phyloP scores from a whole-genome alignment of 805 yeast genomes.

The Teunomyces panamensis region DNA sequence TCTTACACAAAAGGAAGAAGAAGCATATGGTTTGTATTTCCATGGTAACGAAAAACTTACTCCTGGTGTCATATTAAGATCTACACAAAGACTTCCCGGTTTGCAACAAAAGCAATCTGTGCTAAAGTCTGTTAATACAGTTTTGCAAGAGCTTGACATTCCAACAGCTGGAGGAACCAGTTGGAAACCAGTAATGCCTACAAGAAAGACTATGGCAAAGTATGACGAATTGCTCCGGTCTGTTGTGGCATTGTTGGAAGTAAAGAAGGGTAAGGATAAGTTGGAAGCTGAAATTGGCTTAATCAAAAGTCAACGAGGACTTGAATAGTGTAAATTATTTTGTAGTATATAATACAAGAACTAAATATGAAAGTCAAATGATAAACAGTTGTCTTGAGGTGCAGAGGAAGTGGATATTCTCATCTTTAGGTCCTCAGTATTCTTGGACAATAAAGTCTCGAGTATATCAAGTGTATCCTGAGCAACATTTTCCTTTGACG shows the following conservation, averaged over 20 bases:
- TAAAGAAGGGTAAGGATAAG: slow-evolving; percentile 85
- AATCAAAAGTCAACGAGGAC: slow-evolving; percentile 40
- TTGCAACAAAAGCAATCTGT: slow-evolving; percentile 62
- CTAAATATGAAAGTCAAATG: slow-evolving; percentile 3
- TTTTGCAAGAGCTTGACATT: slow-evolving; percentile 74
- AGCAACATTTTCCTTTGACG: background rate
- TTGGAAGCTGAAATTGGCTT: slow-evolving; percentile 68
- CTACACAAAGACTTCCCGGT: slow-evolving; percentile 49
- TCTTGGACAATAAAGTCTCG: background rate
- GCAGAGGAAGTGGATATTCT: background rate
- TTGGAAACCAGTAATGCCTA: slow-evolving; percentile 82
- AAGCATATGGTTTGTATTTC: slow-evolving; percentile 75
- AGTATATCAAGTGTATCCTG: background rate
- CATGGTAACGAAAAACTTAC: slow-evolving; percentile 66
- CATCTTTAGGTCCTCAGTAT: background rate
- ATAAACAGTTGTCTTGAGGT: background rate
- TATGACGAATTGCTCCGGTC: slow-evolving; percentile 73
- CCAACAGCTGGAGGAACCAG: slow-evolving; percentile 53
- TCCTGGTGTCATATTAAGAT: slow-evolving; percentile 82
- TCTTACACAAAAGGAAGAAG: slow-evolving; percentile 75
- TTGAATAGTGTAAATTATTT: slow-evolving; percentile 11
- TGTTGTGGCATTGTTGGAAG: slow-evolving; percentile 70
- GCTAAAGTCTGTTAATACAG: slow-evolving; percentile 67
- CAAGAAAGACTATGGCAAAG: slow-evolving; percentile 69
- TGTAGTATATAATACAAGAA: slow-evolving; percentile 1